Conservation (phyloP, 1,284 basidiomycete species). For the Microbotryum lychnidis-dioicae region DNA sequence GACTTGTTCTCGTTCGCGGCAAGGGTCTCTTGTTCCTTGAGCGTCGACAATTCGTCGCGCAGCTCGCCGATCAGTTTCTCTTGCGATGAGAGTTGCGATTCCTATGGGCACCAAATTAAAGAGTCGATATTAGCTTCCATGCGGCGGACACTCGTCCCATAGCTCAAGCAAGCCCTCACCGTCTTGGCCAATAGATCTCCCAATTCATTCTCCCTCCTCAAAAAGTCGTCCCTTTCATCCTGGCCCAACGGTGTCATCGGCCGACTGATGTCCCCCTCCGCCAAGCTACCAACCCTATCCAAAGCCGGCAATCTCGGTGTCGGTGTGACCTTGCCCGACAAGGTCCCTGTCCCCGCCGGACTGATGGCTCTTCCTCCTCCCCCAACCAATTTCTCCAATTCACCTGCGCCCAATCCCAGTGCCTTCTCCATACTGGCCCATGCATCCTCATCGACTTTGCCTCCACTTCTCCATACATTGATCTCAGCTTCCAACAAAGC, state of each 20-base stretch:
- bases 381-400: slow-evolving; percentile 30
- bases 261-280: slow-evolving; percentile 47
- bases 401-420: slow-evolving; percentile 33
- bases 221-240: slow-evolving; percentile 95
- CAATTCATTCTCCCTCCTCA: slow-evolving; percentile 92
- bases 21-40: slow-evolving; percentile 80
- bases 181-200: slow-evolving; percentile 86
- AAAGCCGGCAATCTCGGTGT: slow-evolving; percentile 39
- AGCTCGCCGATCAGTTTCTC: slow-evolving; percentile 54
- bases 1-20: slow-evolving; percentile 82
- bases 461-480: slow-evolving; percentile 81
- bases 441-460: slow-evolving; percentile 71
- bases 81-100: slow-evolving; percentile 62
- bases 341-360: slow-evolving; percentile 21
- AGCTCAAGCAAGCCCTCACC: slow-evolving; percentile 34
- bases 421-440: slow-evolving; percentile 69
- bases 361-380: slow-evolving; percentile 31
- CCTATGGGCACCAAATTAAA: slow-evolving; percentile 41
- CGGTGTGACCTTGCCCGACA: slow-evolving; percentile 12
- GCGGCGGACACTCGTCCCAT: neutral
- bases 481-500: slow-evolving; percentile 84
- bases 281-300: slow-evolving; percentile 40
- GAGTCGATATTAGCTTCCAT: neutral
- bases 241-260: slow-evolving; percentile 79
- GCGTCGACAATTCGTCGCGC: slow-evolving; percentile 64